Base-by-base conservation (phyloP, 202 grass and related monocot genomes). In the Zizania palustris region DNA sequence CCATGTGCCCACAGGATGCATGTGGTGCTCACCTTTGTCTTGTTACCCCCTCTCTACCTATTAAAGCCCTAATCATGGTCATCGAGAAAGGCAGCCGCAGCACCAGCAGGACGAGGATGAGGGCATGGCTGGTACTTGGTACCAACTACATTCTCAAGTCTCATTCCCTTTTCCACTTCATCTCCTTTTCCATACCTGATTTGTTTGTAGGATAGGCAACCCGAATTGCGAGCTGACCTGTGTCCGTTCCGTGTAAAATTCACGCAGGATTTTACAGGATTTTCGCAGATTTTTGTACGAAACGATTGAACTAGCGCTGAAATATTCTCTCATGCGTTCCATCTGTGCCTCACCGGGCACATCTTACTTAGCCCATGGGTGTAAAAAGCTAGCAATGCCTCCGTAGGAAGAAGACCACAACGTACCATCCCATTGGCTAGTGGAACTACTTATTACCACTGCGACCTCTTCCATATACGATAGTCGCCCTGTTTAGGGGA, bases 21-120 rank as follows among this genome's bases (percentile, higher is more conserved):
- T 59, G 28, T 43, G 70, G 61, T 67, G 67, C 63, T 63, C n/a
- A 46, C 48, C 63, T 81, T 78, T 80, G 76, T 69, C 56, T 41
- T 78, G 40, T 21, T 18, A 61, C 19, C 7, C 39, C 14, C 14
- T 41, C 41, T 28, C 55, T 20, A 78, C 71, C 67, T 82, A 69
- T 80, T 85, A 67, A 86, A 85, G 73, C 40, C 83, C 67, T 88
- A 78, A 82, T 79, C 62, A 85, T 85, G 60, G 74, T 20, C 15
- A 64, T 51, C 85, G 40, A 61, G 85, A 88, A 85, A 83, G 74
- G 74, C 16, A 3, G 46, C 9, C 53, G 68, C 61, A 49, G 63
- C 58, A 5, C 33, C 65, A 49, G 42, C 40, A 45, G 63, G 20
- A 55, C 9, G 49, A 42, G 56, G 10, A 73, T 7, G 10, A 34